These are phyloP conservation scores for Myriosclerotinia scirpicola DNA, from an alignment of 2,329 filamentous ascomycete genomes.

Conservation along the genomic window DNA sequence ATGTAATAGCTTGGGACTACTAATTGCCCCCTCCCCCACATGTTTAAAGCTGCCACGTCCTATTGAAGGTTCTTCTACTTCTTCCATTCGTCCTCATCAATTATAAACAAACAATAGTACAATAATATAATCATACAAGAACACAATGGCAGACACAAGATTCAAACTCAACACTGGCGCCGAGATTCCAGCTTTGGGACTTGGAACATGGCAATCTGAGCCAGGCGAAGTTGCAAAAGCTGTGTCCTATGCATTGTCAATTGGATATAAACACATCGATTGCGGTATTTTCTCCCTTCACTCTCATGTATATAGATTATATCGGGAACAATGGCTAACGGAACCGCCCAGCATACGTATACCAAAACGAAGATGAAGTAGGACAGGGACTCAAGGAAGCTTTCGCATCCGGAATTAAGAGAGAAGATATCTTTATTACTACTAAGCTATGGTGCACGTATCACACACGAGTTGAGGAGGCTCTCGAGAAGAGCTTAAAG, in stretches of 20 bases:
- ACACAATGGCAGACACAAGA: constrained; percentile 26
- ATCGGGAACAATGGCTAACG: constrained; percentile 41
- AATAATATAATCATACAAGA: neutral
- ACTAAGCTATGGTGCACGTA: constrained; percentile 74
- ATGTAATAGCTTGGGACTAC: neutral
- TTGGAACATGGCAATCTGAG: constrained; percentile 47
- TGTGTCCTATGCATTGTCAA: constrained; percentile 44
- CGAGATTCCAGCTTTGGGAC: constrained; percentile 44
- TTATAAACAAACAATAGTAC: neutral
- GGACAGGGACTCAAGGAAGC: constrained; percentile 72
- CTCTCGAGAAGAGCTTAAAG: constrained; percentile 71
- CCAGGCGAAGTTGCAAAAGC: constrained; percentile 45
- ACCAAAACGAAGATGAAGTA: constrained; percentile 81
- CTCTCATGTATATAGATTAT: constrained; percentile 30
- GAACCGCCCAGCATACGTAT: constrained; percentile 61
- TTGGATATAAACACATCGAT: constrained; percentile 56
- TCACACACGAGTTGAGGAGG: constrained; percentile 66
- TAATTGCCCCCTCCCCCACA: neutral
- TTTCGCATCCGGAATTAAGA: constrained; percentile 64
- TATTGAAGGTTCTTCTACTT: neutral
- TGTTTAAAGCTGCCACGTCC: constrained; percentile 12
- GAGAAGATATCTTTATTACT: constrained; percentile 64
- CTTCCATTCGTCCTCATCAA: neutral
- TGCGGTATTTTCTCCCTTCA: constrained; percentile 23
- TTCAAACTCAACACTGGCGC: constrained; percentile 42